A percentile compares a stretch with the other conserved stretches of the same genome.
Evolutionary conservation across 208 protist species (phyloP).

Genomic region (Leishmania martiniquensis): DNA sequence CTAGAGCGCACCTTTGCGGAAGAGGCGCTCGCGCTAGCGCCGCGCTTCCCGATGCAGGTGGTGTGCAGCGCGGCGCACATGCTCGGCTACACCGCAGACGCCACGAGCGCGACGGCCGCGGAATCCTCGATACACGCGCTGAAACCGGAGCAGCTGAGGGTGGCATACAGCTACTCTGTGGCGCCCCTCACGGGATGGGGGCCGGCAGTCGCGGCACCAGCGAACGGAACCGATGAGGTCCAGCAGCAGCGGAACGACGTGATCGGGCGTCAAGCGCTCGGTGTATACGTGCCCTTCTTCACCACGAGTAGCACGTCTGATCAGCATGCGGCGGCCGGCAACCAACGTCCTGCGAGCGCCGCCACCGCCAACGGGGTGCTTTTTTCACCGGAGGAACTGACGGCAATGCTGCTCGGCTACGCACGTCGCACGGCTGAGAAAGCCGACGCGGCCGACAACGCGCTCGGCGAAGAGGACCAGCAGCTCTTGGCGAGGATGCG

Average conservation of each 20-base stretch:
- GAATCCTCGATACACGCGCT: neutral
- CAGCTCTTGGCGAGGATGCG: neutral
- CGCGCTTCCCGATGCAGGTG: conserved; percentile 75
- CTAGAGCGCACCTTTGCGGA: conserved; percentile 91
- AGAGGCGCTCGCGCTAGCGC: conserved; percentile 73
- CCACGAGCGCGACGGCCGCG: neutral
- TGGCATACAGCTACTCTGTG: conserved; percentile 21
- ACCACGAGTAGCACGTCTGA: neutral
- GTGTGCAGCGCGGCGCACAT: conserved; percentile 66
- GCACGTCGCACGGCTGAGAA: conserved; percentile 60
- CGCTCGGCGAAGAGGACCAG: conserved; percentile 40
- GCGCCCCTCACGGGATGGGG: neutral
- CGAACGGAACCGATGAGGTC: neutral
- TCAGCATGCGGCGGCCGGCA: conserved; percentile 13
- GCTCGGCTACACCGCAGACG: conserved; percentile 29
- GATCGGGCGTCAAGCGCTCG: conserved; percentile 3
- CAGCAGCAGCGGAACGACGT: neutral
- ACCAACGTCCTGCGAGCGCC: neutral
- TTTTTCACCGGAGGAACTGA: conserved; percentile 83
- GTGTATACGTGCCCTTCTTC: conserved; percentile 26
- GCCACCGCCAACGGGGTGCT: neutral
- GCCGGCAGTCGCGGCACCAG: neutral
- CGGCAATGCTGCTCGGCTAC: conserved; percentile 87
- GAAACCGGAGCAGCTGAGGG: conserved; percentile 12
- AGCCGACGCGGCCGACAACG: conserved; percentile 43